Percentiles rank a stretch among this genome's conserved stretches.
These are phyloP conservation scores for Plasmodium yoelii DNA, from an alignment of 169 alveolate species.

Conservation along the genomic window DNA sequence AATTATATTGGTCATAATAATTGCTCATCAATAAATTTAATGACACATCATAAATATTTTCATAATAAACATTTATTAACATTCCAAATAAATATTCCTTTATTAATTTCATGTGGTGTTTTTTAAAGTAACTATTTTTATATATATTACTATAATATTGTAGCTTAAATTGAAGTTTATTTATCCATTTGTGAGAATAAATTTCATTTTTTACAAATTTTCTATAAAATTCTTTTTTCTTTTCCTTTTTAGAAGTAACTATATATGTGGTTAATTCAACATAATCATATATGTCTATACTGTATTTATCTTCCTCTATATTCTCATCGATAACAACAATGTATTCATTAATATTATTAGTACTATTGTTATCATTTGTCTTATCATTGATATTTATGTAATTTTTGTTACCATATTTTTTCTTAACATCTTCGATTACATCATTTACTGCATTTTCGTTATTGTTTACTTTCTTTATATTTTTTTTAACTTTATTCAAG, in stretches of 20 bases:
- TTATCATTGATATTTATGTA: conserved; percentile 25
- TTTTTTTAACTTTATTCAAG: conserved; percentile 12
- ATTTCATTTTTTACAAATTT: conserved; percentile 73
- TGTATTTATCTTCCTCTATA: conserved; percentile 42
- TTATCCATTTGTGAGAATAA: conserved; percentile 69
- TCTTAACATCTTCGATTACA: neutral
- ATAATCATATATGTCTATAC: conserved; percentile 55
- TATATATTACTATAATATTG: conserved; percentile 61
- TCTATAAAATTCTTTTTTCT: conserved; percentile 64
- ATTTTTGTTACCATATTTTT: neutral
- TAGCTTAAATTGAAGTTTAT: conserved; percentile 56
- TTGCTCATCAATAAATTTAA: conserved; percentile 29
- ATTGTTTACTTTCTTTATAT: conserved; percentile 1
- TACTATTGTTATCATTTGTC: neutral
- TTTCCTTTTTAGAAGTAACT: conserved; percentile 71
- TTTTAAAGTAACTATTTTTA: conserved; percentile 47
- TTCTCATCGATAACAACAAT: conserved; percentile 71
- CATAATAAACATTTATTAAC: conserved; percentile 37
- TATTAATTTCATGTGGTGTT: conserved; percentile 18
- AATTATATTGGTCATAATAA: conserved; percentile 45
- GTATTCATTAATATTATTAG: conserved; percentile 43
- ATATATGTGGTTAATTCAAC: conserved; percentile 66
- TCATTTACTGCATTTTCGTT: neutral
- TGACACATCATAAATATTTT: conserved; percentile 59
- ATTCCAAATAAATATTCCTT: conserved; percentile 33